A percentile compares a stretch with the other conserved stretches of the same genome.
Conservation (phyloP, 495 filamentous ascomycete species). For the Talaromyces ruber region DNA sequence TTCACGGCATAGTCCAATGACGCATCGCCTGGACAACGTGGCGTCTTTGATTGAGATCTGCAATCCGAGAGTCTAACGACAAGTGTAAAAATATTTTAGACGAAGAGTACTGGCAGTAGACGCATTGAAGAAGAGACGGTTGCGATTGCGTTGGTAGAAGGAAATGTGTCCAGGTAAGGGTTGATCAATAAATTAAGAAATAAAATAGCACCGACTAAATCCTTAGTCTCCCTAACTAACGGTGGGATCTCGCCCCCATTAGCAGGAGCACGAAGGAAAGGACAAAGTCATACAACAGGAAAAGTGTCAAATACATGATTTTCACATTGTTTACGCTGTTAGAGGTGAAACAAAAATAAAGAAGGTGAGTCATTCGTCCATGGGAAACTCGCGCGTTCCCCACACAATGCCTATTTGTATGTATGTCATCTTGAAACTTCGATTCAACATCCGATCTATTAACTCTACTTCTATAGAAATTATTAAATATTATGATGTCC, state of each 20-base stretch:
- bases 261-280: slow-evolving; percentile 9
- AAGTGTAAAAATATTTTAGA: background rate
- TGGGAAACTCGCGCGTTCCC: background rate
- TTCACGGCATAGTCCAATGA: background rate
- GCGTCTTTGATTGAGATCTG: background rate
- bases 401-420: background rate
- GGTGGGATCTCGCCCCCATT: background rate
- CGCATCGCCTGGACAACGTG: background rate
- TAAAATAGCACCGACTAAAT: background rate
- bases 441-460: background rate
- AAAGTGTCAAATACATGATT: background rate
- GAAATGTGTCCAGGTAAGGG: background rate
- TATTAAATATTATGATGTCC: background rate
- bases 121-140: background rate
- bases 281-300: background rate
- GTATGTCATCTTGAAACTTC: background rate
- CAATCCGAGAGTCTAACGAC: background rate
- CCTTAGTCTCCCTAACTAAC: background rate
- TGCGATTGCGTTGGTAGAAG: background rate
- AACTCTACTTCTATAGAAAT: background rate
- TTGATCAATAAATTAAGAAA: background rate
- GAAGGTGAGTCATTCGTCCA: background rate
- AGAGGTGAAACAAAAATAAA: background rate
- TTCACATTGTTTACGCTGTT: background rate
- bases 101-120: background rate